Evolutionary conservation across 2,329 filamentous ascomycete genomes (phyloP).

Genomic region (Fusarium sp.): DNA sequence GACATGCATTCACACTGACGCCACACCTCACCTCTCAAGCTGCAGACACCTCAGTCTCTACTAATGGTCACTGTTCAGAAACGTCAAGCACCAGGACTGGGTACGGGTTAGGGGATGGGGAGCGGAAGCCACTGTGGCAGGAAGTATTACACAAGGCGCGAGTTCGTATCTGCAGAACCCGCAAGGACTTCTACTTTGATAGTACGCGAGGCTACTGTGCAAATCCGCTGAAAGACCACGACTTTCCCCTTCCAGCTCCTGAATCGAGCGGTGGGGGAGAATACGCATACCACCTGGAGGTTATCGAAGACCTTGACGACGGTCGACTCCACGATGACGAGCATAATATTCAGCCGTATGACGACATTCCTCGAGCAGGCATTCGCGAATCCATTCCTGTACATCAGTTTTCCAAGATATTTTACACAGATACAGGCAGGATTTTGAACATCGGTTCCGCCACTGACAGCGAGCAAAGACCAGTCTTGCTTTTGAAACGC

Average conservation of each 20-base stretch:
- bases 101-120: constrained; percentile 49
- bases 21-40: constrained; percentile 7
- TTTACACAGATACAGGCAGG: constrained; percentile 90
- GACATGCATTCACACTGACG: constrained; percentile 65
- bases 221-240: not conserved
- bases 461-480: constrained; percentile 56
- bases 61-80: not conserved
- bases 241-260: not conserved
- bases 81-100: not conserved
- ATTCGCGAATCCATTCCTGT: constrained; percentile 63
- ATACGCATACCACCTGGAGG: constrained; percentile 81
- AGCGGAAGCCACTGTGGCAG: constrained; percentile 82
- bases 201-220: constrained; percentile 26
- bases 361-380: constrained; percentile 54
- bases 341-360: constrained; percentile 46
- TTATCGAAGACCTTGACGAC: constrained; percentile 80
- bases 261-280: constrained; percentile 29
- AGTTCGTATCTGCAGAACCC: constrained; percentile 77
- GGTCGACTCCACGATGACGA: constrained; percentile 60
- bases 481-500: constrained; percentile 47
- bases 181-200: constrained; percentile 50
- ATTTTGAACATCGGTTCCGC: constrained; percentile 78
- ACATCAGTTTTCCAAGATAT: constrained; percentile 80
- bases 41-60: not conserved
- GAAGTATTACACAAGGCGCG: constrained; percentile 94